A percentile compares a stretch with the other conserved stretches of the same genome.
These are phyloP conservation scores for Persicaria tinctoria DNA, from an alignment of 148 eudicot genomes.

Conservation along the genomic window DNA sequence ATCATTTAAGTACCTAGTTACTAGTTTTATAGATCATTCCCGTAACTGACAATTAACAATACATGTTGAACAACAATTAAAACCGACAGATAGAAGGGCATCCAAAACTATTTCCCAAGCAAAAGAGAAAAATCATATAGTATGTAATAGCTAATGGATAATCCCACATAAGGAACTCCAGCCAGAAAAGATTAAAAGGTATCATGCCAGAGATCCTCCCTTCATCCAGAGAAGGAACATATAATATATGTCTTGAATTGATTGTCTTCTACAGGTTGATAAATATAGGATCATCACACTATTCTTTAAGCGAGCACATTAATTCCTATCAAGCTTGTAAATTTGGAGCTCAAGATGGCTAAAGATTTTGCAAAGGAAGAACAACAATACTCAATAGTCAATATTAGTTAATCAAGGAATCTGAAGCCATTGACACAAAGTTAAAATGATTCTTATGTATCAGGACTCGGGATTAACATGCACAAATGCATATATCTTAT, in stretches of 20 bases:
- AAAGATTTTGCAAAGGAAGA: background rate
- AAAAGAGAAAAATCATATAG: background rate
- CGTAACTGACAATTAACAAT: background rate
- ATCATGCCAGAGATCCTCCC: background rate
- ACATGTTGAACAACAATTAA: background rate
- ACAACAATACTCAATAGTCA: background rate
- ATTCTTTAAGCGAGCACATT: background rate
- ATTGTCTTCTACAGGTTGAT: background rate
- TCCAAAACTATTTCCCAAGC: background rate
- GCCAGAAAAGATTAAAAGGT: background rate
- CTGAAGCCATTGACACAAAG: background rate
- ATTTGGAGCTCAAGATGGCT: background rate
- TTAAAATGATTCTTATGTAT: background rate
- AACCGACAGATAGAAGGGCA: background rate
- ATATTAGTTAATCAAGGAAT: background rate
- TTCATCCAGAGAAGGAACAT: background rate
- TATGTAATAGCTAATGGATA: background rate
- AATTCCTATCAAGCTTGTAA: background rate
- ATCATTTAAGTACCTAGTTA: too few relatives aligned
- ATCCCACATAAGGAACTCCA: background rate
- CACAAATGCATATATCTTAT: background rate
- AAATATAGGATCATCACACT: background rate
- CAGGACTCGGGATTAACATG: background rate
- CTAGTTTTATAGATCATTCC: too few relatives aligned
- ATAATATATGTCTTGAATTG: background rate